These are phyloP conservation scores for Wickerhamomyces strasburgensis DNA, from an alignment of 805 yeast species.

Conservation along the genomic window DNA sequence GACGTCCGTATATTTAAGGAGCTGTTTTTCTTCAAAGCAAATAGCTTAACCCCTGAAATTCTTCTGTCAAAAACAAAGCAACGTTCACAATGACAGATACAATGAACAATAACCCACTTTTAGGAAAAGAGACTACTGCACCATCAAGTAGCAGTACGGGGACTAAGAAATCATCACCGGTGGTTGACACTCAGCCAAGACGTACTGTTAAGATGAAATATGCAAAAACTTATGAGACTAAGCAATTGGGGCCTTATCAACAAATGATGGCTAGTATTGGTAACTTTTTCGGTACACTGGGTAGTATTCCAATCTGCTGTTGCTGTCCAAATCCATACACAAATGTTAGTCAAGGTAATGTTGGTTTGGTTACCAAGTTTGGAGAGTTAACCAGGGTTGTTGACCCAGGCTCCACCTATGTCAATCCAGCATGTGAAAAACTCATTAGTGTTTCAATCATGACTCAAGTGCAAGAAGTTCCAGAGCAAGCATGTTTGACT, in stretches of 20 bases:
- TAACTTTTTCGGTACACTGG: constrained; percentile 38
- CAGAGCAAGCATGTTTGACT: constrained; percentile 64
- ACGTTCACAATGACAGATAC: background rate
- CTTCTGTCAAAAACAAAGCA: too few relatives aligned
- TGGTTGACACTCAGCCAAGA: constrained; percentile 5
- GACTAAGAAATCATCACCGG: too few relatives aligned
- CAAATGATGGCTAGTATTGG: constrained; percentile 38
- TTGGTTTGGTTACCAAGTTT: constrained; percentile 61
- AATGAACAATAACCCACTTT: background rate
- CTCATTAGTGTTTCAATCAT: constrained; percentile 47
- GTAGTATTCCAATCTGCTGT: constrained; percentile 39
- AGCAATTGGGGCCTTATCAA: constrained; percentile 39
- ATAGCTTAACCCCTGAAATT: too few relatives aligned
- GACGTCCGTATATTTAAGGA: too few relatives aligned
- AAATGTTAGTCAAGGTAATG: constrained; percentile 59
- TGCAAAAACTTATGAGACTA: constrained; percentile 36
- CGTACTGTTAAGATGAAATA: constrained; percentile 23
- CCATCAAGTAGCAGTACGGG: too few relatives aligned
- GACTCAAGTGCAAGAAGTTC: constrained; percentile 57
- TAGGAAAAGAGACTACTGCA: too few relatives aligned
- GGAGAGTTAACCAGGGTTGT: constrained; percentile 61
- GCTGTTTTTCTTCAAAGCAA: too few relatives aligned
- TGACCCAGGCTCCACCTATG: constrained; percentile 64
- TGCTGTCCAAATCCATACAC: constrained; percentile 52
- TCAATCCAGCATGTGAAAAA: constrained; percentile 58